phyloP scores from a whole-genome alignment of 208 protist genomes.

The Porcisia deanei region DNA sequence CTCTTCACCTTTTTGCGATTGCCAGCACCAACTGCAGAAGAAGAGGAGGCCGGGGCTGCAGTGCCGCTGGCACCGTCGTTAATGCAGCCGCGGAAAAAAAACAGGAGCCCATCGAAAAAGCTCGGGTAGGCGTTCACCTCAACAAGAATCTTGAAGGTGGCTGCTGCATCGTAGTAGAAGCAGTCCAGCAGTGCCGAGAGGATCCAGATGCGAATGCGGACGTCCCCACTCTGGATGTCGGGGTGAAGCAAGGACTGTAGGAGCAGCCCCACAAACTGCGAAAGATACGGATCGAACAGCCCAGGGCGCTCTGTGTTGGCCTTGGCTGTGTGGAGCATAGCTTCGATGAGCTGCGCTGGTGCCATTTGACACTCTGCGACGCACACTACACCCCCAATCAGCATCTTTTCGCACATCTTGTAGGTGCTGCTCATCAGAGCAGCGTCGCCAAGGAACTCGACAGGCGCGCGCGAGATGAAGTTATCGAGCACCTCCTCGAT shows the following conservation, averaged over 20 bases:
- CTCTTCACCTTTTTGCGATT: slow-evolving; percentile 43
- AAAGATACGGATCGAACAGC: slow-evolving; percentile 62
- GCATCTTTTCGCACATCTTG: slow-evolving; percentile 80
- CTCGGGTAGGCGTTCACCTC: slow-evolving; percentile 53
- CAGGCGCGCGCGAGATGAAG: slow-evolving; percentile 66
- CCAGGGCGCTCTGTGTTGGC: slow-evolving; percentile 32
- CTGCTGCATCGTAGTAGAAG: slow-evolving; percentile 81
- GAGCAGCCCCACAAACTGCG: slow-evolving; percentile 61
- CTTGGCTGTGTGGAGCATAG: slow-evolving; percentile 88
- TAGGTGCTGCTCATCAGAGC: slow-evolving; percentile 76
- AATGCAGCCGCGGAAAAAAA: slow-evolving; percentile 65
- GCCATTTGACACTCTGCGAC: slow-evolving; percentile 55
- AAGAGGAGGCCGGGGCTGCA: not conserved
- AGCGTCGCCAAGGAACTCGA: slow-evolving; percentile 60
- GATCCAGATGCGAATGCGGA: slow-evolving; percentile 76
- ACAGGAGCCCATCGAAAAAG: slow-evolving; percentile 79
- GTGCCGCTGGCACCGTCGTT: not conserved
- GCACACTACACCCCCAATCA: slow-evolving; percentile 60
- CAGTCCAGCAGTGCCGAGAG: slow-evolving; percentile 84
- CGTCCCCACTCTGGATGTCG: slow-evolving; percentile 45
- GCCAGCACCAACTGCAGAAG: not conserved
- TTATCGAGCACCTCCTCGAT: slow-evolving; percentile 90
- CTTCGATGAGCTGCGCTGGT: slow-evolving; percentile 79
- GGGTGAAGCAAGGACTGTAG: slow-evolving; percentile 73
- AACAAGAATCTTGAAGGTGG: slow-evolving; percentile 61